Evolutionary conservation across 1,139 yeast genomes (phyloP), one percentile per base, ranked within the genome.

Genomic region (Protomyces gravidus): DNA sequence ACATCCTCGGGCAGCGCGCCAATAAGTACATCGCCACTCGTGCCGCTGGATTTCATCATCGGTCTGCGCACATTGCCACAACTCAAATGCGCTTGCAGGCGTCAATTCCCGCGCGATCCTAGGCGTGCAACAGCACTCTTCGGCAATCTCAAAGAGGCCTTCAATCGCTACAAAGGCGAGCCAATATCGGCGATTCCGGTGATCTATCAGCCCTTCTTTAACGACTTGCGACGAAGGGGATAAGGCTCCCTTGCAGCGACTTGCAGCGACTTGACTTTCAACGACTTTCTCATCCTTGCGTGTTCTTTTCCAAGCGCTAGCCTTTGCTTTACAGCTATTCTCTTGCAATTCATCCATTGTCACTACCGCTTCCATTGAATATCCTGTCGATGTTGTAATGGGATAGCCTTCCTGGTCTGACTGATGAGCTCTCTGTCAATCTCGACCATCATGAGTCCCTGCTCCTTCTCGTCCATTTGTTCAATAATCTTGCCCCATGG

Each of bases 401-500:
- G 61, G 51, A 59, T 23, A 7, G 40, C 50, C 28, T 32, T 13
- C 21, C 62, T 39, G 17, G 48, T 77, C 45, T 73, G 73, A 3
- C 75, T 71, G 36, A 88, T 68, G 11, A 71, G 67, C 0, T 73
- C 78, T 40, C 79, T 68, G 66, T 88, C 89, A 50, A 92, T 75
- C 59, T 89, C 95, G 0, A 94, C 95, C 11, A 78, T 72, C 25
- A 84, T 78, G 25, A 89, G 68, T 62, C 83, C 83, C 0, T 85
- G 82, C 6, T 70, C 72, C 9, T 77, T 78, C 5, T 69, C 72
- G 7, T 23, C 15, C 2, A 74, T 69, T 64, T 81, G 84, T 4
- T 78, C 71, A 1, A 92, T 65, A 1, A 89, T 77, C 0, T 82
- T 78, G 0, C 98, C 97, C 95, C 96, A 89, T 0, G 97, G 97